These are phyloP conservation scores for Jatropha multifida DNA, from an alignment of 441 rosid genomes.

Conservation along the genomic window DNA sequence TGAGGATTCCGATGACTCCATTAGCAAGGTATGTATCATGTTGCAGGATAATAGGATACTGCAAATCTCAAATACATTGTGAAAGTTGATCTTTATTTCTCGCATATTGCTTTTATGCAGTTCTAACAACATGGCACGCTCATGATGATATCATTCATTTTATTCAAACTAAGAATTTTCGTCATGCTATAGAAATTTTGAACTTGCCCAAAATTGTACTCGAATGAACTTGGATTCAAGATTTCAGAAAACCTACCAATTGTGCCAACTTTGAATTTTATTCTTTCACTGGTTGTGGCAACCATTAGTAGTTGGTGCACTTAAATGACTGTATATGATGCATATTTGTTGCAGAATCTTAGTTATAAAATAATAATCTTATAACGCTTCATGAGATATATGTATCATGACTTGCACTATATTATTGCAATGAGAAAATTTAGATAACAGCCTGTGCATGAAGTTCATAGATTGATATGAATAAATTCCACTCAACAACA, in stretches of 20 bases:
- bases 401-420: not conserved
- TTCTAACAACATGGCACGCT: not conserved
- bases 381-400: not conserved
- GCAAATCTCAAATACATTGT: not conserved
- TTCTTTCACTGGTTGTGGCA: not conserved
- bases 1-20: conserved; percentile 87
- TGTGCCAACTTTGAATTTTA: not conserved
- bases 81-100: not conserved
- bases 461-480: not conserved
- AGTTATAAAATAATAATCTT: not conserved
- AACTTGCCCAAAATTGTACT: not conserved
- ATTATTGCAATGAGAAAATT: not conserved
- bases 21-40: conserved; percentile 59
- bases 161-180: not conserved
- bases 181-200: not conserved
- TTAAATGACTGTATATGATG: not conserved
- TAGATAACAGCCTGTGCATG: not conserved
- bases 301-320: not conserved
- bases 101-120: not conserved
- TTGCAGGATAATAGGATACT: not conserved
- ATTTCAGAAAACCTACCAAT: not conserved
- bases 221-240: not conserved
- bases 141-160: not conserved
- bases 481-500: not conserved
- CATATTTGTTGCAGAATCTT: not conserved